Conservation (phyloP, 2,329 filamentous ascomycete genomes). For the Clonostachys sp. region DNA sequence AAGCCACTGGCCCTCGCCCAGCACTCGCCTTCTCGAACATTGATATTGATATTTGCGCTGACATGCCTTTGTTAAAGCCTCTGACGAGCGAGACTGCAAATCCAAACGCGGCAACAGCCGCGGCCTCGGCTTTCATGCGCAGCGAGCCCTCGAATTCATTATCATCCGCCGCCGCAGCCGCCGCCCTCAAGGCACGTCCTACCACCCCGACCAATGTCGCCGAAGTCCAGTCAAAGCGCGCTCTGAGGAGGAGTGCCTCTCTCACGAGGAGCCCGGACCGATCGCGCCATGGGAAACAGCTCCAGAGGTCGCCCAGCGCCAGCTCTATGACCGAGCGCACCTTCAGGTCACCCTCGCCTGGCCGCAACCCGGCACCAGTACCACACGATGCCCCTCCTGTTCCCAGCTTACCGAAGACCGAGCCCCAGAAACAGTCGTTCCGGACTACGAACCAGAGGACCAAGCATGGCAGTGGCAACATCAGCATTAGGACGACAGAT, state of each 20-base stretch:
- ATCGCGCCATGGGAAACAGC: slow-evolving; percentile 32
- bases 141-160: slow-evolving; percentile 60
- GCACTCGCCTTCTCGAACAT: too few relatives aligned
- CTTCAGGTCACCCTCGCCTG: slow-evolving; percentile 71
- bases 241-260: slow-evolving; percentile 67
- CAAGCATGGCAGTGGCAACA: slow-evolving; percentile 33
- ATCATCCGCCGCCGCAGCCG: slow-evolving; percentile 81
- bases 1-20: too few relatives aligned
- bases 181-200: slow-evolving; percentile 74
- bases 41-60: not conserved
- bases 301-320: slow-evolving; percentile 65
- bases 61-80: slow-evolving; percentile 39
- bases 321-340: slow-evolving; percentile 86
- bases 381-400: slow-evolving; percentile 63
- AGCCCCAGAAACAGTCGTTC: slow-evolving; percentile 43
- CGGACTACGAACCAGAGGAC: slow-evolving; percentile 49
- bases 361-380: slow-evolving; percentile 33
- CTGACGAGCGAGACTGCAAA: slow-evolving; percentile 60
- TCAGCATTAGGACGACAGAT: slow-evolving; percentile 40
- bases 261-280: slow-evolving; percentile 50
- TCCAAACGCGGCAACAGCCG: slow-evolving; percentile 73
- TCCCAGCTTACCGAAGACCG: slow-evolving; percentile 60
- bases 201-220: slow-evolving; percentile 75
- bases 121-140: slow-evolving; percentile 74
- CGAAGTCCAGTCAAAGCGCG: slow-evolving; percentile 84